Evolutionary conservation across 805 yeast genomes (phyloP), one percentile per base, ranked within the genome.

Genomic region (Candida cerambycidarum): DNA sequence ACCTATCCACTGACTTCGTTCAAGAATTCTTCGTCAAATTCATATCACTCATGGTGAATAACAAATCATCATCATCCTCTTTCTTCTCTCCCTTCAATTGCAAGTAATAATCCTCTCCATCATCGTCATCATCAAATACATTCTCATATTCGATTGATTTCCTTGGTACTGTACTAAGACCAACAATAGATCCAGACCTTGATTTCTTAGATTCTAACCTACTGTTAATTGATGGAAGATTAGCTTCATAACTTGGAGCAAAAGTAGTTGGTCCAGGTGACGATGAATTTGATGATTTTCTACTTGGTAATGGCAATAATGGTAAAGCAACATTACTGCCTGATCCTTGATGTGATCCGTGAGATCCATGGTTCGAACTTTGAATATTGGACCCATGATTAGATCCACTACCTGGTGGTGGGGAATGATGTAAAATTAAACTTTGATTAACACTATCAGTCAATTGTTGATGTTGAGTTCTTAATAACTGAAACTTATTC

Each of bases 1-100:
- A n/a, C n/a, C n/a, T n/a, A n/a, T n/a, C n/a, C n/a, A n/a, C n/a
- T n/a, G n/a, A n/a, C n/a, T n/a, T n/a, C n/a, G n/a, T n/a, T n/a
- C n/a, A n/a, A n/a, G n/a, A 6, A 24, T 55, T 46, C 50, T 57
- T 62, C 18, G 70, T 61, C 12, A 75, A 55, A 54, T 76, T 79
- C 87, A 83, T 82, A 54, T 83, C 89, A 56, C 88, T 83, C 89
- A 82, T 82, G 16, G 85, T 76, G 58, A 82, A 82, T 36, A 82
- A 62, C 44, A 83, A 62, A 39, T 82, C 87, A 47, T 82, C 88
- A 42, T 82, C 87, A 17, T 64, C 69, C 19, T 62, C 63, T 37
- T 36, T 21, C 15, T 38, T 27, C n/a, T n/a, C n/a, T 11, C 24
- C 28, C 27, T 44, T 47, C 37, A 38, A 18, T 30, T 48, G 52